Evolutionary conservation across 805 yeast genomes (phyloP).

Genomic region (Ogataea thermomethanolica): DNA sequence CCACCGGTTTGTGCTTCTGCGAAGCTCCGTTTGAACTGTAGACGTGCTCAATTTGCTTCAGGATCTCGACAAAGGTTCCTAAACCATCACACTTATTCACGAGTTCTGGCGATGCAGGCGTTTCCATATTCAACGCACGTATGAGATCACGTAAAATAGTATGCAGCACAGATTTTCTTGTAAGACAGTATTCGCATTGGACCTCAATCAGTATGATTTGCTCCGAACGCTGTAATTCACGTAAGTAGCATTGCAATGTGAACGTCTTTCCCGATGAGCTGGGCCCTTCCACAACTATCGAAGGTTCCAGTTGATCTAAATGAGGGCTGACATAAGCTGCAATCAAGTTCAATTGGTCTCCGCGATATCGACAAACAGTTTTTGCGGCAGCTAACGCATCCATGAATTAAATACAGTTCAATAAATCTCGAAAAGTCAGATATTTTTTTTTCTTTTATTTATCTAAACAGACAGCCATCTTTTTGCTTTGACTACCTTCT

Average conservation of each 20-base stretch:
- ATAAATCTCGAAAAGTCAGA: not conserved
- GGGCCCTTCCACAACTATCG: slow-evolving; percentile 46
- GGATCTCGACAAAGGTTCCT: slow-evolving; percentile 37
- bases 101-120: slow-evolving; percentile 12
- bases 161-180: slow-evolving; percentile 40
- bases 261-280: slow-evolving; percentile 47
- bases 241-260: slow-evolving; percentile 34
- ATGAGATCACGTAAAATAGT: slow-evolving; percentile 36
- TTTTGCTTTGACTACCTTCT: not conserved
- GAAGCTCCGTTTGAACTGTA: not conserved
- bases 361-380: slow-evolving; percentile 26
- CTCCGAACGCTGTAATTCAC: slow-evolving; percentile 15
- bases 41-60: slow-evolving; percentile 35
- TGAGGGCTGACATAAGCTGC: slow-evolving; percentile 35
- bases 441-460: too few species aligned
- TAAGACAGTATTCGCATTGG: slow-evolving; percentile 44
- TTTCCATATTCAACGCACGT: slow-evolving; percentile 3
- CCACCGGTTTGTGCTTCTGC: slow-evolving; percentile 31
- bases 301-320: slow-evolving; percentile 30
- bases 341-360: slow-evolving; percentile 35
- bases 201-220: slow-evolving; percentile 32
- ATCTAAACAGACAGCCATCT: not conserved
- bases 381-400: slow-evolving; percentile 3
- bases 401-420: not conserved
- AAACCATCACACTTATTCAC: slow-evolving; percentile 39